Base-by-base conservation (phyloP, 225 moss, liverwort and hornwort species). In the Ulota crispa region DNA sequence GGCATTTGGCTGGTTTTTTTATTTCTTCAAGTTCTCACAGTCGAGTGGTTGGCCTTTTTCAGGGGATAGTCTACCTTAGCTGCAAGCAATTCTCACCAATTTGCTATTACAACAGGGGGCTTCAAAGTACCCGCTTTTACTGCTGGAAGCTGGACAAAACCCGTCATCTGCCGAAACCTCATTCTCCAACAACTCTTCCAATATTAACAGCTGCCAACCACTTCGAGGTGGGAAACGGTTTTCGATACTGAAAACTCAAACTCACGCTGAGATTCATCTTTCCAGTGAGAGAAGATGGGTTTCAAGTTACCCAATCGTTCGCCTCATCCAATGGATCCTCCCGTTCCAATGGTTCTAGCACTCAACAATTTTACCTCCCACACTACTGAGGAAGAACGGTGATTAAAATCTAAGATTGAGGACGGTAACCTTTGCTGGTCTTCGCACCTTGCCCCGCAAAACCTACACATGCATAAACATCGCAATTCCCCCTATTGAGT, bases 361-460 rank as follows among this genome's bases (percentile, higher is more conserved):
- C 37, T 52, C 26, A 53, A 10, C 19, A 26, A 26, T 53, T n/a
- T 53, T 66, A 10, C 19, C 24, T 65, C 24, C 19, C 0, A 12
- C 14, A 1, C 3, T 7, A 6, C 2, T 15, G 2, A 16, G 26
- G 19, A 31, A 63, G 63, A 23, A 23, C 2, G 19, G 31, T 10
- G 18, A 56, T 83, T 66, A 75, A 1, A 16, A 50, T 5, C 50
- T 50, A 50, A 15, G 0, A 15, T 57, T 16, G 61, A 21, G 68
- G 43, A 64, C 20, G 81, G 75, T 43, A 85, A 67, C 76, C 89
- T 78, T 83, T 83, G 64, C 78, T 89, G 30, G 87, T 83, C 84
- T 83, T 89, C 31, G 89, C 83, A 13, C 85, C 89, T 78, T 89
- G 85, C 19, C 85, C 89, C 28, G 78, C 81, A n/a, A 28, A 47